These are phyloP conservation scores for Onygenales sp. DNA, from an alignment of 2,329 filamentous ascomycete species.

Conservation along the genomic window DNA sequence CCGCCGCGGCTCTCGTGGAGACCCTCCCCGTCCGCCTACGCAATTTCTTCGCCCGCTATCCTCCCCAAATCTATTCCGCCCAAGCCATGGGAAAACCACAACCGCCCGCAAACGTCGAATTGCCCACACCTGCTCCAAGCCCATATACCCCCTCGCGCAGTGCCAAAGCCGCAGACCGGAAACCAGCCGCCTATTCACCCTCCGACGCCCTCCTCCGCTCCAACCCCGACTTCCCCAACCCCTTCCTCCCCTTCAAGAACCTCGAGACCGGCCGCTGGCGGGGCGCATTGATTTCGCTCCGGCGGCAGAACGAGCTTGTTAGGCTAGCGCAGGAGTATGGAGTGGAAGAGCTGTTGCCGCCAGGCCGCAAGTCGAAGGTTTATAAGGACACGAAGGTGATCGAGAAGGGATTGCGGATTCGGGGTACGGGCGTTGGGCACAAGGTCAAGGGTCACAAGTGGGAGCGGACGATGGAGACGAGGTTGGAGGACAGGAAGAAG, in stretches of 20 bases:
- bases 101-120: conserved; percentile 19
- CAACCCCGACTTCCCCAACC: conserved; percentile 53
- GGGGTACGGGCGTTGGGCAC: conserved; percentile 87
- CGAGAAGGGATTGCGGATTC: conserved; percentile 72
- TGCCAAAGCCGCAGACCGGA: conserved; percentile 30
- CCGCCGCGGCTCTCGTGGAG: conserved; percentile 45
- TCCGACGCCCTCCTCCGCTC: conserved; percentile 26
- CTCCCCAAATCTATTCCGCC: conserved; percentile 50
- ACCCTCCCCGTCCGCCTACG: conserved; percentile 67
- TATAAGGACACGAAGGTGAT: conserved; percentile 56
- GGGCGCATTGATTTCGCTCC: conserved; percentile 69
- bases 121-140: conserved; percentile 27
- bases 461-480: conserved; percentile 75
- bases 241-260: conserved; percentile 74
- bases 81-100: conserved; percentile 20
- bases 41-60: conserved; percentile 83
- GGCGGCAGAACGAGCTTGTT: conserved; percentile 72
- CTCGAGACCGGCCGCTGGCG: conserved; percentile 73
- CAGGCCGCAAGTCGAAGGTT: conserved; percentile 66
- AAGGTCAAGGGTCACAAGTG: conserved; percentile 90
- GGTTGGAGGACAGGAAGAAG: conserved; percentile 77
- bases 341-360: conserved; percentile 71
- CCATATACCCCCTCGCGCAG: conserved; percentile 33
- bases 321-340: conserved; percentile 72
- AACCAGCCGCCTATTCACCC: conserved; percentile 21